phyloP scores from a whole-genome alignment of 768 basidiomycete genomes.

The Mrakia frigida region DNA sequence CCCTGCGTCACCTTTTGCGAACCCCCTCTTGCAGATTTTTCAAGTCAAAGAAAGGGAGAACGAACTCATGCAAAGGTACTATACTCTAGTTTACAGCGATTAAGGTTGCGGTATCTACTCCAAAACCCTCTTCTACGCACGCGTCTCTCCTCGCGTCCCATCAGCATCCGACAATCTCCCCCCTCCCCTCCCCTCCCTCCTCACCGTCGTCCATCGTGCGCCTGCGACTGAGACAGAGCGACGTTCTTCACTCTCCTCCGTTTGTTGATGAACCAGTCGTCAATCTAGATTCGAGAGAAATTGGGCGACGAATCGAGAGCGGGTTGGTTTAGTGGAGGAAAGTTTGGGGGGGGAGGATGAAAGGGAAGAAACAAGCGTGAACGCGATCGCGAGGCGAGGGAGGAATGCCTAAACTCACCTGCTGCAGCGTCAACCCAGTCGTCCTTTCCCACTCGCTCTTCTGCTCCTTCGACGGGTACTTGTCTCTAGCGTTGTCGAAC shows the following conservation, averaged over 20 bases:
- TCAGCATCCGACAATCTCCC: neutral
- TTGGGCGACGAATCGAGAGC: neutral
- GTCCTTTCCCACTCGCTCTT: slow-evolving; percentile 11
- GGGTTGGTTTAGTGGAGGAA: neutral
- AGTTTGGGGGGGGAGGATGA: neutral
- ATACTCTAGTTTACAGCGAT: no score
- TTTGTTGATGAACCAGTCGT: slow-evolving; percentile 29
- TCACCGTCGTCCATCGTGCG: neutral
- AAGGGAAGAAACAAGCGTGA: neutral
- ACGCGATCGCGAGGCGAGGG: neutral
- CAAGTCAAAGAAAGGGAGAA: no score
- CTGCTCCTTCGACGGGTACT: slow-evolving; percentile 18
- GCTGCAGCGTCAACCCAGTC: neutral
- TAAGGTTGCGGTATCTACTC: no score
- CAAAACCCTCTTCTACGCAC: no score
- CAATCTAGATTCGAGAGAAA: neutral
- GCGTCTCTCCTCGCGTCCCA: neutral
- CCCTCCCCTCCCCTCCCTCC: neutral
- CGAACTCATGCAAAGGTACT: no score
- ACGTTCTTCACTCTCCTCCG: slow-evolving; percentile 17
- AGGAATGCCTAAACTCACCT: neutral
- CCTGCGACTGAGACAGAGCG: neutral
- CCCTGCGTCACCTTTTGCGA: no score
- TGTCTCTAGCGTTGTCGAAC: neutral
- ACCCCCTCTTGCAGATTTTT: no score